phyloP scores from a whole-genome alignment of 2,329 filamentous ascomycete species.

The Akanthomyces lecanii region DNA sequence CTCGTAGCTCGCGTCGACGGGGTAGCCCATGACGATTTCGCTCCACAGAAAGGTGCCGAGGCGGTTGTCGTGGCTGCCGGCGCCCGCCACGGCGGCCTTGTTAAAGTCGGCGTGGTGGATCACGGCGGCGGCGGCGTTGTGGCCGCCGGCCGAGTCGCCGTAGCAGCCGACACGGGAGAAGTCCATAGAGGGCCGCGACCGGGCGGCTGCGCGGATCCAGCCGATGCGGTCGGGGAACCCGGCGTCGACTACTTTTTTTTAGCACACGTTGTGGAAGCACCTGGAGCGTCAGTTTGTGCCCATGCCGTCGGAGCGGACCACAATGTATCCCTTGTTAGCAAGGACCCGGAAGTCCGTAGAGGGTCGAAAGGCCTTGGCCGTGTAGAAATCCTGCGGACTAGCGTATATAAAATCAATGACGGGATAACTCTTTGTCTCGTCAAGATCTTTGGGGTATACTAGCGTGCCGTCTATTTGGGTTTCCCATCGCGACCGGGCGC shows the following conservation, averaged over 20 bases:
- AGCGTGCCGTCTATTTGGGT: constrained; percentile 28
- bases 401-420: constrained; percentile 29
- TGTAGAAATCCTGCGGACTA: constrained; percentile 24
- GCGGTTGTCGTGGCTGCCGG: constrained; percentile 30
- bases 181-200: constrained; percentile 27
- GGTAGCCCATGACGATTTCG: constrained; percentile 31
- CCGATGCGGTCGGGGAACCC: constrained; percentile 29
- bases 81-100: constrained; percentile 25
- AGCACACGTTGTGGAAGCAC: constrained; percentile 28
- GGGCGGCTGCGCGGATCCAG: constrained; percentile 27
- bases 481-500: too few species aligned
- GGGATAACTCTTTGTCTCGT: constrained; percentile 25
- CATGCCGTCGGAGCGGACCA: constrained; percentile 30
- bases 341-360: constrained; percentile 20
- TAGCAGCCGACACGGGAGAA: constrained; percentile 26
- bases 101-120: constrained; percentile 29
- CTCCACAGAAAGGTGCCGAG: constrained; percentile 31
- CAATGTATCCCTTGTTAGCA: constrained; percentile 29
- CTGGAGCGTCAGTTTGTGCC: constrained; percentile 30
- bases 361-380: constrained; percentile 24
- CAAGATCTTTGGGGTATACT: constrained; percentile 24
- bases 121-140: constrained; percentile 26
- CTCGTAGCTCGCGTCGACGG: constrained; percentile 27
- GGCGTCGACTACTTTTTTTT: constrained; percentile 27
- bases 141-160: constrained; percentile 29